A percentile compares a stretch with the other conserved stretches of the same genome.
Conservation (phyloP, 129 eudicot genomes). For the Silybum marianum region DNA sequence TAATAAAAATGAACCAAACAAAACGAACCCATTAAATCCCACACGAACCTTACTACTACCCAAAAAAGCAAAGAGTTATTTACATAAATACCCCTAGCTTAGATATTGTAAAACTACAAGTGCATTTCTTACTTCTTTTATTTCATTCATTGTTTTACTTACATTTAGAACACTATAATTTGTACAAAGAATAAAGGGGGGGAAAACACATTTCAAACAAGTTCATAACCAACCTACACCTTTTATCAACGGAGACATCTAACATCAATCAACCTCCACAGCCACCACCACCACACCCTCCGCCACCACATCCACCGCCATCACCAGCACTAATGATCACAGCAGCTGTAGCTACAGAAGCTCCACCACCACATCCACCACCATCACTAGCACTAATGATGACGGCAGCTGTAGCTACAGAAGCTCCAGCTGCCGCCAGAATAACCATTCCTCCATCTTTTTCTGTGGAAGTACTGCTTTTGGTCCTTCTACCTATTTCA, state of each 20-base stretch:
- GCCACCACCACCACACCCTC: not conserved
- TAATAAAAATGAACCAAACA: not conserved
- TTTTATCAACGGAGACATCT: not conserved
- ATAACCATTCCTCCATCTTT: constrained; percentile 28
- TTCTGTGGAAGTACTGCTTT: not conserved
- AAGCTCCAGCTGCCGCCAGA: constrained; percentile 12
- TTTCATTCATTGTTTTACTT: not conserved
- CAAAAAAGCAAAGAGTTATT: not conserved
- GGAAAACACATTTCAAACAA: not conserved
- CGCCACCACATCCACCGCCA: not conserved
- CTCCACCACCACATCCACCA: constrained; percentile 1
- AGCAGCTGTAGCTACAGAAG: too few relatives aligned
- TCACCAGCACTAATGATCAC: not conserved
- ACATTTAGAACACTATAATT: not conserved
- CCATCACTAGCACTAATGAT: not conserved
- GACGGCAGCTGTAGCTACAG: constrained; percentile 2
- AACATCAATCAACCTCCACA: constrained; percentile 21
- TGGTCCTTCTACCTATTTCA: constrained; percentile 27
- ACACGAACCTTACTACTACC: not conserved
- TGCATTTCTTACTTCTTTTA: not conserved
- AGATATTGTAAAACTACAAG: not conserved
- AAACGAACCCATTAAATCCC: not conserved
- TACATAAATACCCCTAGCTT: not conserved
- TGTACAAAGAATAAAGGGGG: not conserved
- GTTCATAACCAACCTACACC: not conserved